Evolutionary conservation across 768 basidiomycete genomes (phyloP).

Genomic region (Russula dissimulans): DNA sequence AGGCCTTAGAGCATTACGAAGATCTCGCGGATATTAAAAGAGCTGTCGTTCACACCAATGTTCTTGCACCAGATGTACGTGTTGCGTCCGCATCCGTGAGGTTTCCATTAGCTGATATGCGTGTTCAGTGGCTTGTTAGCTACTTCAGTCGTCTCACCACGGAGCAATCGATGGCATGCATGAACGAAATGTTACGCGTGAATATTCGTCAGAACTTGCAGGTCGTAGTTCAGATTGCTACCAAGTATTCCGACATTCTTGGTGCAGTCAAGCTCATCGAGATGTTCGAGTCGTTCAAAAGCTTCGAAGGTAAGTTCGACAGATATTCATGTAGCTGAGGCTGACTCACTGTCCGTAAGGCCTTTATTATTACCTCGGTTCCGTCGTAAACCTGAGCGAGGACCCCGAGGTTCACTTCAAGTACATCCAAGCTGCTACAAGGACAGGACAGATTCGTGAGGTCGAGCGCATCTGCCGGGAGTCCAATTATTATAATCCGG

Average conservation of each 20-base stretch:
- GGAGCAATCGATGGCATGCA: conserved; percentile 91
- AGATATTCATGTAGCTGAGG: neutral
- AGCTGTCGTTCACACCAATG: conserved; percentile 85
- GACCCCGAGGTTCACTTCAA: conserved; percentile 99
- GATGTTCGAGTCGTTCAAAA: conserved; percentile 97
- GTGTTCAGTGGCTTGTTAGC: conserved; percentile 78
- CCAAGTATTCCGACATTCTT: conserved; percentile 96
- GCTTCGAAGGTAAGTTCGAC: conserved; percentile 66
- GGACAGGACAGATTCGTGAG: conserved; percentile 96
- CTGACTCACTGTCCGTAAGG: conserved; percentile 32
- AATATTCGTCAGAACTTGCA: conserved; percentile 98
- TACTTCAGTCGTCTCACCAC: conserved; percentile 97
- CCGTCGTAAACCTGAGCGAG: conserved; percentile 91
- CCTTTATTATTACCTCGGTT: conserved; percentile 97
- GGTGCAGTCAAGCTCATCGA: conserved; percentile 97
- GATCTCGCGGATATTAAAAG: conserved; percentile 99
- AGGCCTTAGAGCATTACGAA: conserved; percentile 98
- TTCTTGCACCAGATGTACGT: conserved; percentile 74
- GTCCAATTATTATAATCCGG: conserved; percentile 95
- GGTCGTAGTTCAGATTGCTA: conserved; percentile 93
- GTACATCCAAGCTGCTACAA: conserved; percentile 97
- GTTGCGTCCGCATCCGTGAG: neutral
- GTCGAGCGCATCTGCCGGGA: conserved; percentile 98
- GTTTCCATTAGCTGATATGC: neutral
- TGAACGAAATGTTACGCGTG: conserved; percentile 94